phyloP scores from a whole-genome alignment of 1,284 basidiomycete genomes.

The Tylopilus orsonianus region DNA sequence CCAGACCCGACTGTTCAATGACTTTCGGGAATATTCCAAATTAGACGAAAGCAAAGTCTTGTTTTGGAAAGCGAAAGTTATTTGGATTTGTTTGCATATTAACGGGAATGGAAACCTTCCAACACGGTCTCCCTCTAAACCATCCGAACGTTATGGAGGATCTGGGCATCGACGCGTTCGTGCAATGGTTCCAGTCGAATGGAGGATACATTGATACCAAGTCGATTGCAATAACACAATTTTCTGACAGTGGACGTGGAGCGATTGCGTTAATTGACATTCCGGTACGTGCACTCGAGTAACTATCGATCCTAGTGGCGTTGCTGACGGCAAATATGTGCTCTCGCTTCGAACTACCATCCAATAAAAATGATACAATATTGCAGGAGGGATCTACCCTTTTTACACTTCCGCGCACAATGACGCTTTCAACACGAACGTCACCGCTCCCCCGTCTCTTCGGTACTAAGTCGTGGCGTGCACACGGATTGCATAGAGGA shows the following conservation, averaged over 20 bases:
- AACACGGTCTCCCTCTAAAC: neutral
- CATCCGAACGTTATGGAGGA: conserved; percentile 2
- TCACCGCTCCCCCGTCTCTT: conserved; percentile 63
- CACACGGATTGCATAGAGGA: conserved; percentile 58
- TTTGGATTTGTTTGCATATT: neutral
- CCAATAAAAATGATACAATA: neutral
- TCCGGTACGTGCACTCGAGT: conserved; percentile 50
- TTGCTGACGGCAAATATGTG: neutral
- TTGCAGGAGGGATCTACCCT: conserved; percentile 68
- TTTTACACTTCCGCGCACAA: conserved; percentile 79
- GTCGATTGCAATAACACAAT: conserved; percentile 47
- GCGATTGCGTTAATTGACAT: conserved; percentile 72
- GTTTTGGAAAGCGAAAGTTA: neutral
- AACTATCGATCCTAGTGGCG: neutral
- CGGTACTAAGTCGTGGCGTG: conserved; percentile 62
- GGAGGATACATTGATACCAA: conserved; percentile 44
- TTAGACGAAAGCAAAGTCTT: neutral
- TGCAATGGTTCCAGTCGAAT: conserved; percentile 44
- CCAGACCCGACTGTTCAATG: neutral
- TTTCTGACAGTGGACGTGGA: conserved; percentile 67
- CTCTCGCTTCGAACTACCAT: neutral
- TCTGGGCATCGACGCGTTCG: conserved; percentile 30
- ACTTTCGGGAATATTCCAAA: neutral
- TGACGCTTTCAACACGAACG: conserved; percentile 81
- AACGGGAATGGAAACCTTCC: conserved; percentile 1